Conservation (phyloP, 1,139 yeast species). For the Tardiomyces depauwii region DNA sequence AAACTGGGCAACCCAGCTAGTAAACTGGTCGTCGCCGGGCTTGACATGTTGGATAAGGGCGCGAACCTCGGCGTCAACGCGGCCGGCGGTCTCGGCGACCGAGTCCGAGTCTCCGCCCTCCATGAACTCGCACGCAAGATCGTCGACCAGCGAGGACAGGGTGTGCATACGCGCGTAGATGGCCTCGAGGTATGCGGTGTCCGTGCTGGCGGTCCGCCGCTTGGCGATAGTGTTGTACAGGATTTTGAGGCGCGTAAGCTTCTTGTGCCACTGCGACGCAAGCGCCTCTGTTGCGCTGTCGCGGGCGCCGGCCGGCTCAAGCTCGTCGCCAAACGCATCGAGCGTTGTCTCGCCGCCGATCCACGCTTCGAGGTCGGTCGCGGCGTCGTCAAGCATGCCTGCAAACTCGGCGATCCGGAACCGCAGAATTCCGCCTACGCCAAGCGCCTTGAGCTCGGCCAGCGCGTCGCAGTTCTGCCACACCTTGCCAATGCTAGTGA, state of each 20-base stretch:
- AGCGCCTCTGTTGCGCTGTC: background rate
- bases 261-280: background rate
- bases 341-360: background rate
- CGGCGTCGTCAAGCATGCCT: background rate
- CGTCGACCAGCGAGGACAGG: too few relatives aligned
- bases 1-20: too few relatives aligned
- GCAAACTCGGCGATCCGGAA: background rate
- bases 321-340: background rate
- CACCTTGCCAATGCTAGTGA: background rate
- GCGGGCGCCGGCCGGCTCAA: background rate
- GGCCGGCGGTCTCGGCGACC: too few relatives aligned
- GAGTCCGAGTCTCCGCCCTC: too few relatives aligned
- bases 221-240: background rate
- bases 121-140: too few relatives aligned
- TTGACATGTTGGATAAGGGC: too few relatives aligned
- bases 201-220: background rate
- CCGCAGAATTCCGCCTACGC: background rate
- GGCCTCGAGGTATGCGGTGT: too few relatives aligned
- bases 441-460: background rate
- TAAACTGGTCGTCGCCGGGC: too few relatives aligned
- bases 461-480: background rate
- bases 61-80: too few relatives aligned
- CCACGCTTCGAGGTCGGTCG: background rate
- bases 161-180: too few relatives aligned
- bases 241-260: background rate